A percentile compares a stretch with the other conserved stretches of the same genome.
Conservation (phyloP, 495 filamentous ascomycete genomes). For the Trichoderma gamsii region DNA sequence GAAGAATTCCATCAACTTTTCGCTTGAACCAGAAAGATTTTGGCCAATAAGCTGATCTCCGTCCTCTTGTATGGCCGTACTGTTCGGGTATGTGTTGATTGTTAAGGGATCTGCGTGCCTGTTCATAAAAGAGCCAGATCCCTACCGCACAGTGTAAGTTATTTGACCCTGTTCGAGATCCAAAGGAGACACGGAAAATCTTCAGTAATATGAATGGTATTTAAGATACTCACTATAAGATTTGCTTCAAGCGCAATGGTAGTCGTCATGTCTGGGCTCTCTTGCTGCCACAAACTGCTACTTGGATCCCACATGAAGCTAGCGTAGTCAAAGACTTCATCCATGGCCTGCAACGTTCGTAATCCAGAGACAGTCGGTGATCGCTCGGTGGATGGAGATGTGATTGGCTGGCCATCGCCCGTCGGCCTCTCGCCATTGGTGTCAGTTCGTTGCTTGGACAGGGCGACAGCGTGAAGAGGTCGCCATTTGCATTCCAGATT, state of each 20-base stretch:
- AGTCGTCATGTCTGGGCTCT: conserved; percentile 12
- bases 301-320: conserved; percentile 34
- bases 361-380: background rate
- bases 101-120: background rate
- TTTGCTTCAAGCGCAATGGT: background rate
- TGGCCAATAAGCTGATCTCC: background rate
- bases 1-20: conserved; percentile 26
- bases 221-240: background rate
- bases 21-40: background rate
- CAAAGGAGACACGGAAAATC: background rate
- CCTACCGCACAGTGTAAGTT: background rate
- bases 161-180: background rate
- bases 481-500: conserved; percentile 28
- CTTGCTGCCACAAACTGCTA: conserved; percentile 18
- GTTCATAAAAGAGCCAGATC: background rate
- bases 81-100: background rate
- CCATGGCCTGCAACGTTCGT: conserved; percentile 23
- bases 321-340: conserved; percentile 33
- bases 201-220: background rate
- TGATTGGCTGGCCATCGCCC: background rate
- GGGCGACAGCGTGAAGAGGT: conserved; percentile 17
- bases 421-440: background rate
- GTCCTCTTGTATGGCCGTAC: background rate
- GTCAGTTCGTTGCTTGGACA: conserved; percentile 1
- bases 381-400: background rate